Evolutionary conservation across 2,329 filamentous ascomycete genomes (phyloP).

Genomic region (Thielaviopsis ethacetica): DNA sequence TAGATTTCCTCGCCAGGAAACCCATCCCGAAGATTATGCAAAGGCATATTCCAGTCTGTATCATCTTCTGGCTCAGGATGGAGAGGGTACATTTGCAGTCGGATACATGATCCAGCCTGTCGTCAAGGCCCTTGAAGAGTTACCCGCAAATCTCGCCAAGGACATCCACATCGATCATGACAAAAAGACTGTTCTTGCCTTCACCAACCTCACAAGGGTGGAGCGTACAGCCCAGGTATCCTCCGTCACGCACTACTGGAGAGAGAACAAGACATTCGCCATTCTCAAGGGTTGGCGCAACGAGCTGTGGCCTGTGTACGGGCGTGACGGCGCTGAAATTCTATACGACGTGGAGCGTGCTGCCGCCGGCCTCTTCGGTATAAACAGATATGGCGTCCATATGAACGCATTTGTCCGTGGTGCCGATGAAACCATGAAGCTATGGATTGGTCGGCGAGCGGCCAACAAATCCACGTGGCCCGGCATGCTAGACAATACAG

Average conservation of each 20-base stretch:
- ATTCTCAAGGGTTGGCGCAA: constrained; percentile 65
- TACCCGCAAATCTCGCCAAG: constrained; percentile 34
- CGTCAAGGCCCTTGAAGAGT: constrained; percentile 29
- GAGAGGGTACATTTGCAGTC: constrained; percentile 45
- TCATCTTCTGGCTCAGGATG: constrained; percentile 46
- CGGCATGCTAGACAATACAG: constrained; percentile 88
- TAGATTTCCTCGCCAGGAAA: constrained; percentile 64
- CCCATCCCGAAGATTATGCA: constrained; percentile 40
- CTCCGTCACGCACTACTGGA: constrained; percentile 49
- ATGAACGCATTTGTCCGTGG: constrained; percentile 53
- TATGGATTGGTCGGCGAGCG: constrained; percentile 74
- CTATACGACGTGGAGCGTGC: constrained; percentile 65
- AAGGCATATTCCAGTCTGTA: constrained; percentile 45
- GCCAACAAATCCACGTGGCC: constrained; percentile 72
- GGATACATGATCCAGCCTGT: constrained; percentile 42
- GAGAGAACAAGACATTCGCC: constrained; percentile 52
- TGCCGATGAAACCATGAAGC: constrained; percentile 40
- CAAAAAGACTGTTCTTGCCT: constrained; percentile 46
- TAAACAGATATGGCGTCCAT: constrained; percentile 66
- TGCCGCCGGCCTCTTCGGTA: constrained; percentile 57
- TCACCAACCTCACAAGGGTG: constrained; percentile 38
- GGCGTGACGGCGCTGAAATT: constrained; percentile 36
- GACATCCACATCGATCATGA: constrained; percentile 44
- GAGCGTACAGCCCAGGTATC: constrained; percentile 42
- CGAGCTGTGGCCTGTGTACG: constrained; percentile 67